Base-by-base conservation (phyloP, 192 early-diverging fungal genomes). In the Backusella tarrabulga region DNA sequence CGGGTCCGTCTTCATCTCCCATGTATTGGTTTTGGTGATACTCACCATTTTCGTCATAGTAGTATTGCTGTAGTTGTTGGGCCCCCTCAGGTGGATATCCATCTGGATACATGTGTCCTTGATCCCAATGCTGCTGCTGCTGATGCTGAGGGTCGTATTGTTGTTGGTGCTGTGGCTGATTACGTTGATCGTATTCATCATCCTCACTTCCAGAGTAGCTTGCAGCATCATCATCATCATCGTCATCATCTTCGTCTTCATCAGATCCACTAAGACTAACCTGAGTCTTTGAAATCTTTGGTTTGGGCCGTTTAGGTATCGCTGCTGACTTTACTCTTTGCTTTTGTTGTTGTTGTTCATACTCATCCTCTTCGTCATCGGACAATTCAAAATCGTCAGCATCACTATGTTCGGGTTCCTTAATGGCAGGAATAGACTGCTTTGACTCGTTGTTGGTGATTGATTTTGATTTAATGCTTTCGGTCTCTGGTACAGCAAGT, bases 1-100 rank as follows among this genome's bases (percentile, higher is more conserved):
- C 42, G 35, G 80, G 80, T 14, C 73, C 80, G 34, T 82, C 80
- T 42, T 75, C 77, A 7, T 74, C 69, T 40, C 63, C 44, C 34
- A 77, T 19, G 56, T 63, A 63, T 63, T 63, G 7, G 12, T 14
- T 14, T 29, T 46, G 71, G 50, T n/a, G 52, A 60, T 79, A 32
- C 1, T 42, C 72, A 46, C 60, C 77, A 54, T 67, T 26, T 23
- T 40, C 36, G 15, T 36, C 71, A 9, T 72, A 32, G 17, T 46
- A 38, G 29, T 46, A 68, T 72, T 78, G 42, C 3, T 68, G n/a
- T 38, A 72, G 19, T 3, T 7, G 71, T 26, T 68, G 66, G 11
- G 23, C 38, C 11, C 21, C 34, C 52, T 14, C 26, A 34, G 56
- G 66, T 42, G 46, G 46, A 46, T 60, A 67, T 75, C 74, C 74